These are phyloP conservation scores for Fusarium aywerte DNA, from an alignment of 2,329 filamentous ascomycete species.

Conservation along the genomic window DNA sequence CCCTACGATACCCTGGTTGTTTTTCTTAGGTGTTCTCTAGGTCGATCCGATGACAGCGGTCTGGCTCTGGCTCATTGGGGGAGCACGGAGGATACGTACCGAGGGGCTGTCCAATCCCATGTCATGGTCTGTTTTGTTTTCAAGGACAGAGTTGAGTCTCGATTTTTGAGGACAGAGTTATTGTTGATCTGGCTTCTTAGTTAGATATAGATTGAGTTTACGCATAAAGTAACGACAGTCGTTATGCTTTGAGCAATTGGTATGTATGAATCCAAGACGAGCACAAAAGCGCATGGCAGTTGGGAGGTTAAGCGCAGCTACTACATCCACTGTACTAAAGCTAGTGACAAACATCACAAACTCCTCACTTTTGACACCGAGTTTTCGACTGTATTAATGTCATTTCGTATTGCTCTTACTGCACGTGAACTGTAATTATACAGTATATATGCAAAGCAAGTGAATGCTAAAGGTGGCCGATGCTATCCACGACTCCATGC, in stretches of 20 bases:
- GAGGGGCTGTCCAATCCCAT: slow-evolving; percentile 36
- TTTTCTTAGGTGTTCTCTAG: slow-evolving; percentile 43
- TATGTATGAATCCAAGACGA: background rate
- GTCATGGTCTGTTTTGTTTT: slow-evolving; percentile 21
- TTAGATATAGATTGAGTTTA: background rate
- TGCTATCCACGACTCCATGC: slow-evolving; percentile 37
- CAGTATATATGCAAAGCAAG: slow-evolving; percentile 40
- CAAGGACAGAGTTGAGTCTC: background rate
- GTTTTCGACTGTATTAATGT: slow-evolving; percentile 21
- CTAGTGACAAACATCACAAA: background rate
- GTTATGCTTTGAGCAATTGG: background rate
- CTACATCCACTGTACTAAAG: background rate
- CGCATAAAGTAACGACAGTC: background rate
- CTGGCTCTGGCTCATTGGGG: slow-evolving; percentile 24
- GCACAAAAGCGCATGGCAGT: slow-evolving; percentile 1
- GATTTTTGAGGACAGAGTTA: background rate
- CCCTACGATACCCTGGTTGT: slow-evolving; percentile 43
- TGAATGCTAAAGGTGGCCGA: slow-evolving; percentile 29
- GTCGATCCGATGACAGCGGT: slow-evolving; percentile 26
- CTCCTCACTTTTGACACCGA: background rate
- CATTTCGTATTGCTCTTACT: slow-evolving; percentile 33
- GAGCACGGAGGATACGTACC: slow-evolving; percentile 26
- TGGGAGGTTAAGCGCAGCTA: background rate
- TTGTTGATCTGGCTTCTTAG: background rate
- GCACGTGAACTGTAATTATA: slow-evolving; percentile 12